A percentile compares a stretch with the other conserved stretches of the same genome.
Conservation (phyloP, 805 yeast species). For the Candida tibetensis region DNA sequence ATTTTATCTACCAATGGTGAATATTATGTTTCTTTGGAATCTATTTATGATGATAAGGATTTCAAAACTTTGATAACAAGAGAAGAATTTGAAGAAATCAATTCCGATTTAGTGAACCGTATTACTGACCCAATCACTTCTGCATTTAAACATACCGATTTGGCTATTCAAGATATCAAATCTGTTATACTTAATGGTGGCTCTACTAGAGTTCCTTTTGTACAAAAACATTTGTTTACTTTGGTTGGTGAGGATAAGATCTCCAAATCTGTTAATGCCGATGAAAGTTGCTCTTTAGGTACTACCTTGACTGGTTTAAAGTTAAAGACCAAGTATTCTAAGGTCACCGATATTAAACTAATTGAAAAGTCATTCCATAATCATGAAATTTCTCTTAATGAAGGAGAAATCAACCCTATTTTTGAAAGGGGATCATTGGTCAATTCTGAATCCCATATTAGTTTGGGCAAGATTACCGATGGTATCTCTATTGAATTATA, state of each 20-base stretch:
- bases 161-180: conserved; percentile 38
- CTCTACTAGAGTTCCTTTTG: conserved; percentile 83
- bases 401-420: conserved; percentile 23
- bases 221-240: conserved; percentile 58
- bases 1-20: conserved; percentile 87
- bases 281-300: conserved; percentile 91
- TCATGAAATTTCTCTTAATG: conserved; percentile 40
- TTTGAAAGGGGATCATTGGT: conserved; percentile 49
- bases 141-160: conserved; percentile 41
- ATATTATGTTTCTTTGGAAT: conserved; percentile 72
- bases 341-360: conserved; percentile 56
- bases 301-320: conserved; percentile 78
- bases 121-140: conserved; percentile 53
- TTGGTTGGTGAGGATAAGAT: conserved; percentile 59
- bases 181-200: conserved; percentile 89
- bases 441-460: conserved; percentile 31
- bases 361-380: conserved; percentile 53
- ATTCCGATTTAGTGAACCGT: conserved; percentile 43
- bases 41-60: conserved; percentile 70
- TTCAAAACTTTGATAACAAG: conserved; percentile 66
- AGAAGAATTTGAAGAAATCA: conserved; percentile 70
- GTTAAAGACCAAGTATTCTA: conserved; percentile 63
- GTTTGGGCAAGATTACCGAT: conserved; percentile 33
- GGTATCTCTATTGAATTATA: conserved; percentile 31
- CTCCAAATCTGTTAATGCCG: conserved; percentile 88